phyloP scores from a whole-genome alignment of 805 yeast species.

The Saturnispora dispora region DNA sequence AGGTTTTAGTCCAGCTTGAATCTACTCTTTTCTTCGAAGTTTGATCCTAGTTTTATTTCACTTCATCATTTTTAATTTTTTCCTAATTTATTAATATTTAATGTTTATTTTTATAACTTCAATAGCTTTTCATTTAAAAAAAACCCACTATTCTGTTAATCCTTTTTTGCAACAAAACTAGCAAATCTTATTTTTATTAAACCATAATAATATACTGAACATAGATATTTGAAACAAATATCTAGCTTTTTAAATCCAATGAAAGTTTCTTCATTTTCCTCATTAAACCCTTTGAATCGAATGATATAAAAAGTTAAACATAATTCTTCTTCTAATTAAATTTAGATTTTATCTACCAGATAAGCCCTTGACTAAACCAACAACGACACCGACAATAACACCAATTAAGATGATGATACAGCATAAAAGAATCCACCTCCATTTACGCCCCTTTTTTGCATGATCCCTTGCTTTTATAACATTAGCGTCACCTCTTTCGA shows the following conservation, averaged over 20 bases:
- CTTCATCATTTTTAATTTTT: background rate
- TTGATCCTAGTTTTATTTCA: too few species aligned
- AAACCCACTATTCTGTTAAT: too few species aligned
- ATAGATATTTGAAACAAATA: background rate
- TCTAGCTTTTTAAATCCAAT: background rate
- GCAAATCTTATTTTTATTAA: background rate
- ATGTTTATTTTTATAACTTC: background rate
- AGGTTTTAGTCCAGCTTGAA: background rate
- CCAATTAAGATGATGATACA: slow-evolving; percentile 41
- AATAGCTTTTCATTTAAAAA: background rate
- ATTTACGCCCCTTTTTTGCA: slow-evolving; percentile 79
- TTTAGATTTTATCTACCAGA: background rate
- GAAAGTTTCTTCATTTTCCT: background rate
- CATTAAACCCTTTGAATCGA: background rate
- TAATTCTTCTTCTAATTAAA: background rate
- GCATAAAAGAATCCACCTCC: slow-evolving; percentile 70
- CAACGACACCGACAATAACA: slow-evolving; percentile 40
- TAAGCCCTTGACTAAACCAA: slow-evolving; percentile 34
- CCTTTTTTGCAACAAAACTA: background rate
- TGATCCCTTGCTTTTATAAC: slow-evolving; percentile 72
- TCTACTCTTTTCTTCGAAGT: too few species aligned
- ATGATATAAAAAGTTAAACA: background rate
- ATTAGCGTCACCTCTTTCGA: slow-evolving; percentile 87
- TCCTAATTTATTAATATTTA: background rate
- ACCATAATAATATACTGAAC: background rate